These are phyloP conservation scores for Meyerozyma sp. DNA, from an alignment of 1,139 yeast species.

Conservation along the genomic window DNA sequence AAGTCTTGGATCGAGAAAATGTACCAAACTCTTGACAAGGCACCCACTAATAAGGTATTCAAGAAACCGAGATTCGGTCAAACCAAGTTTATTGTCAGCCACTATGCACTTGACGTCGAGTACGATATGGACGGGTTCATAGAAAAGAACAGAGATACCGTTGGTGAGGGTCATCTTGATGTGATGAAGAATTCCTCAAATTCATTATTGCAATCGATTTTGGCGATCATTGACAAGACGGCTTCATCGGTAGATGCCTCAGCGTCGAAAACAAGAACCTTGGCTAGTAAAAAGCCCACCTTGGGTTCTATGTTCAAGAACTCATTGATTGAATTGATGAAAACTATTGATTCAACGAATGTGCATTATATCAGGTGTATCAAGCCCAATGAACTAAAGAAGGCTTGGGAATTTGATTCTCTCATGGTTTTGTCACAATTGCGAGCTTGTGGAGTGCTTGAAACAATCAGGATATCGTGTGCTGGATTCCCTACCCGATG, in stretches of 20 bases:
- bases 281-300: conserved; percentile 78
- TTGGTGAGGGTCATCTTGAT: conserved; percentile 91
- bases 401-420: conserved; percentile 95
- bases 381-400: conserved; percentile 90
- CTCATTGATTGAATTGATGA: conserved; percentile 89
- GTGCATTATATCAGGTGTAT: conserved; percentile 97
- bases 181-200: conserved; percentile 70
- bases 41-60: conserved; percentile 74
- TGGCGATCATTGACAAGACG: conserved; percentile 60
- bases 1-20: conserved; percentile 89
- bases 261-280: conserved; percentile 20
- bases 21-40: conserved; percentile 78
- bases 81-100: conserved; percentile 83
- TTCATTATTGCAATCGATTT: conserved; percentile 55
- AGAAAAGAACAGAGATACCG: conserved; percentile 96
- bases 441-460: conserved; percentile 98
- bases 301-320: conserved; percentile 91
- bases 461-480: conserved; percentile 92
- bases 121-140: conserved; percentile 93
- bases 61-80: conserved; percentile 94
- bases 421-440: conserved; percentile 92
- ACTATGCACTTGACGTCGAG: conserved; percentile 90
- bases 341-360: conserved; percentile 86
- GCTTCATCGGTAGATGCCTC: conserved; percentile 49
- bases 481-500: conserved; percentile 98